Base-by-base conservation (phyloP, 1,284 basidiomycete genomes). In the Polyporus tsugae region DNA sequence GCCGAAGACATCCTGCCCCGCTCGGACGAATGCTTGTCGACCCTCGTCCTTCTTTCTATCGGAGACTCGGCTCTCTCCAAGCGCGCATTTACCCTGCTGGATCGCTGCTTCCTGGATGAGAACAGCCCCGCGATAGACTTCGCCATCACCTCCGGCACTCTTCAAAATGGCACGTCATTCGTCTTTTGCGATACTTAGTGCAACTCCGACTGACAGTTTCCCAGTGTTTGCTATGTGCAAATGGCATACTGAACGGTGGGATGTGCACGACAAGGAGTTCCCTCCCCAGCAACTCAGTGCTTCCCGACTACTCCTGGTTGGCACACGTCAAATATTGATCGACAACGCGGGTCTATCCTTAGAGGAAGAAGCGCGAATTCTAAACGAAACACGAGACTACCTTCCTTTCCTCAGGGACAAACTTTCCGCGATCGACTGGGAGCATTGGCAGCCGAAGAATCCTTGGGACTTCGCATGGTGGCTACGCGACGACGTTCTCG, bases 21-120 rank as follows among this genome's bases (percentile, higher is more conserved):
- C 25, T 55, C 52, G 17, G 52, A 55, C 29, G 52, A 55, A 29
- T 55, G 52, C 33, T 35, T 55, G 29, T 55, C 52, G 52, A 55
- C 52, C 15, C 52, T 55, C 29, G 52, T 55, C 6, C 29, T 35
- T 1, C 52, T 55, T 15, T 29, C 52, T 6, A 35, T 35, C 15
- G 52, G 52, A 15, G 52, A 55, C 52, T 55, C 52, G 6, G 52
- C 33, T 4, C 52, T 55, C 33, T 22, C 52, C 13, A 55, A 15
- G 29, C 52, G 52, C 15, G 15, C 52, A 19, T 55, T 22, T 15
- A 35, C 52, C 6, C 52, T 55, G 29, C 52, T 55, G 11, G 52
- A 55, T 55, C 52, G 52, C 29, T 55, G 52, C 7, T 55, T 33
- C 33, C 15, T 55, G 29, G 52, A 55, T 29, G 52, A 55, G 17